Conservation (phyloP, 345 rosid genomes). For the Salix arbutifolia region DNA sequence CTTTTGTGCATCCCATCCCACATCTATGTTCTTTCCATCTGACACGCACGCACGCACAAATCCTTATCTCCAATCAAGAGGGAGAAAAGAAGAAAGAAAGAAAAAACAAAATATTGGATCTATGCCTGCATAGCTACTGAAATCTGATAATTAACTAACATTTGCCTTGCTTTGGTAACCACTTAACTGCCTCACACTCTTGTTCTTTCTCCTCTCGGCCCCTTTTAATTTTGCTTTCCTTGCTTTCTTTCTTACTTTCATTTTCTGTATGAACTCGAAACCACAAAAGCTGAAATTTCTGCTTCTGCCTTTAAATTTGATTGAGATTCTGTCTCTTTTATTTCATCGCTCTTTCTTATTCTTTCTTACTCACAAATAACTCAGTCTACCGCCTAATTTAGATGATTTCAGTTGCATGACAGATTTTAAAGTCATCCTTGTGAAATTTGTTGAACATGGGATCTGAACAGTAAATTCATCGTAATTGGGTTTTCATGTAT, state of each 20-base stretch:
- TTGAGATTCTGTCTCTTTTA: constrained; percentile 18
- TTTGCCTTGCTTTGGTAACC: constrained; percentile 5
- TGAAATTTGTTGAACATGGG: constrained; percentile 22
- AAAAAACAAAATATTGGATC: neutral
- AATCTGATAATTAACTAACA: constrained; percentile 17
- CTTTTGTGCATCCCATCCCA: neutral
- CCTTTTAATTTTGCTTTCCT: neutral
- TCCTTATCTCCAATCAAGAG: neutral
- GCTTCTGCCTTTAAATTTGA: constrained; percentile 11
- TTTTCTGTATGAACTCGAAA: neutral
- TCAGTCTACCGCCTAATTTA: neutral
- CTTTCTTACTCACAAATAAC: constrained; percentile 7
- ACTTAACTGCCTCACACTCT: neutral
- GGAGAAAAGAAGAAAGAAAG: neutral
- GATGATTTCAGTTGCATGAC: constrained; percentile 25
- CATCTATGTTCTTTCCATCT: neutral
- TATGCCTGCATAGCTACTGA: constrained; percentile 6
- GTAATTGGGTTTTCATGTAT: neutral
- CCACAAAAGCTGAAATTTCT: constrained; percentile 1
- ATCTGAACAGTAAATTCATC: constrained; percentile 34
- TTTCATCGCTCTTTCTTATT: neutral
- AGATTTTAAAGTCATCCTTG: constrained; percentile 6
- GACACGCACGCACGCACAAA: neutral
- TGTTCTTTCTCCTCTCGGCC: neutral
- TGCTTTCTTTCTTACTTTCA: neutral